These are phyloP conservation scores for Cyberlindnera mycetangii DNA, from an alignment of 805 yeast genomes.

Conservation along the genomic window DNA sequence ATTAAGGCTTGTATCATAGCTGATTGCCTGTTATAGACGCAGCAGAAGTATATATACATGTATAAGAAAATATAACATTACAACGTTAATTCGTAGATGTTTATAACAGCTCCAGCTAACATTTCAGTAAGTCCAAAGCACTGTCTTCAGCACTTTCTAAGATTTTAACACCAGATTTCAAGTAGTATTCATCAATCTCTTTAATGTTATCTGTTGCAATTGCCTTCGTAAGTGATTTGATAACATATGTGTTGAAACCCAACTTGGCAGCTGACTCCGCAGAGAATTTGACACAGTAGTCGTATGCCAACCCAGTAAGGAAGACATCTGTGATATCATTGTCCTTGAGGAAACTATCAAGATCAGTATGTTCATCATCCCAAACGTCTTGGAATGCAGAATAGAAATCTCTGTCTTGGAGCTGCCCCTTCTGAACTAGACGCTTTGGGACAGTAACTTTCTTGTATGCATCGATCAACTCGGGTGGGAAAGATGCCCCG, in stretches of 20 bases:
- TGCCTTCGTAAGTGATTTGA: slow-evolving; percentile 53
- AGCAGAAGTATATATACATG: too few relatives aligned
- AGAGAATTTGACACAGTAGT: slow-evolving; percentile 78
- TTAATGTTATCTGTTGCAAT: slow-evolving; percentile 44
- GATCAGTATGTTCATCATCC: slow-evolving; percentile 67
- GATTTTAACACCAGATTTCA: slow-evolving; percentile 32
- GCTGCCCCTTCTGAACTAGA: slow-evolving; percentile 67
- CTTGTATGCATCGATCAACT: slow-evolving; percentile 36
- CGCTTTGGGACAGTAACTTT: slow-evolving; percentile 36
- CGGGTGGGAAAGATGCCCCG: slow-evolving; percentile 64
- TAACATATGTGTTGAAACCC: slow-evolving; percentile 65
- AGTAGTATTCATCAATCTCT: slow-evolving; percentile 36
- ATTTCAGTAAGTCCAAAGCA: not conserved
- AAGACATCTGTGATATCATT: slow-evolving; percentile 56
- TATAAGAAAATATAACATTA: too few relatives aligned
- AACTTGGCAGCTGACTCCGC: slow-evolving; percentile 61
- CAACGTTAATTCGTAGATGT: too few relatives aligned
- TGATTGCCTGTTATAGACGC: too few relatives aligned
- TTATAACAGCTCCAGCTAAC: too few relatives aligned
- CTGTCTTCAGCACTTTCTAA: slow-evolving; percentile 18
- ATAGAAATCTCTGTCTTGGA: slow-evolving; percentile 76
- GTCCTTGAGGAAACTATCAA: slow-evolving; percentile 45
- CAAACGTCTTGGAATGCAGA: slow-evolving; percentile 85
- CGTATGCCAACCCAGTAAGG: slow-evolving; percentile 82
- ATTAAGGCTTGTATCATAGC: too few relatives aligned